A percentile compares a stretch with the other conserved stretches of the same genome.
phyloP scores from a whole-genome alignment of 352 stramenopile genomes.

The Pythium volutum region DNA sequence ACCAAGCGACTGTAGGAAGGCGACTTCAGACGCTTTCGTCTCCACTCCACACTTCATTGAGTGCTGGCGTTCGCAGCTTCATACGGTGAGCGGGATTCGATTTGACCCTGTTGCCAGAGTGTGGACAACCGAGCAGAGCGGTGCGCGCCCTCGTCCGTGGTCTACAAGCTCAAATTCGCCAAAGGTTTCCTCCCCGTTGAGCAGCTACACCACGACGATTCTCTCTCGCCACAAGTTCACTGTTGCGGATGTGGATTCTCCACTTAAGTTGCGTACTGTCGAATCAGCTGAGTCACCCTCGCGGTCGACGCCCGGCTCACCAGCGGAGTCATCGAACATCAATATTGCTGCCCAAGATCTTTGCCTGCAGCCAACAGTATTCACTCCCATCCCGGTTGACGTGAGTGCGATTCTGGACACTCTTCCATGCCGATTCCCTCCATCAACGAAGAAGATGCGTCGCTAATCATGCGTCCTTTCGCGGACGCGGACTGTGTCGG shows the following conservation, averaged over 20 bases:
- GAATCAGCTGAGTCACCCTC: neutral
- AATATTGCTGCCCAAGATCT: neutral
- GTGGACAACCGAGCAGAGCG: neutral
- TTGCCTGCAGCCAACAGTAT: slow-evolving; percentile 7
- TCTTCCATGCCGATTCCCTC: neutral
- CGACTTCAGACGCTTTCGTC: slow-evolving; percentile 13
- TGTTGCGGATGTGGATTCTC: neutral
- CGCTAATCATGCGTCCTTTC: neutral
- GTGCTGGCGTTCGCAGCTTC: slow-evolving; percentile 32
- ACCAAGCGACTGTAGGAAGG: too few species aligned
- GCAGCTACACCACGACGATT: neutral
- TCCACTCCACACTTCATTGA: slow-evolving; percentile 44
- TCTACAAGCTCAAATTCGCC: neutral
- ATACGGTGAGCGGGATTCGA: neutral
- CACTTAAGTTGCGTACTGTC: neutral
- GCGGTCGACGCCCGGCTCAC: neutral
- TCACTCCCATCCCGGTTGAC: slow-evolving; percentile 5
- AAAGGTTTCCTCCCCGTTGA: neutral
- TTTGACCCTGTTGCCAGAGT: neutral
- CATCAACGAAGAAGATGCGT: neutral
- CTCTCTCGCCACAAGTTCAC: neutral
- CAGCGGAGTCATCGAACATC: neutral
- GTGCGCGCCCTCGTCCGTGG: neutral
- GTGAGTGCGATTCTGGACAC: slow-evolving; percentile 2
- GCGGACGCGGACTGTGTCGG: too few species aligned